Evolutionary conservation across 192 early-diverging fungal species (phyloP).

Genomic region (Linnemannia exigua): DNA sequence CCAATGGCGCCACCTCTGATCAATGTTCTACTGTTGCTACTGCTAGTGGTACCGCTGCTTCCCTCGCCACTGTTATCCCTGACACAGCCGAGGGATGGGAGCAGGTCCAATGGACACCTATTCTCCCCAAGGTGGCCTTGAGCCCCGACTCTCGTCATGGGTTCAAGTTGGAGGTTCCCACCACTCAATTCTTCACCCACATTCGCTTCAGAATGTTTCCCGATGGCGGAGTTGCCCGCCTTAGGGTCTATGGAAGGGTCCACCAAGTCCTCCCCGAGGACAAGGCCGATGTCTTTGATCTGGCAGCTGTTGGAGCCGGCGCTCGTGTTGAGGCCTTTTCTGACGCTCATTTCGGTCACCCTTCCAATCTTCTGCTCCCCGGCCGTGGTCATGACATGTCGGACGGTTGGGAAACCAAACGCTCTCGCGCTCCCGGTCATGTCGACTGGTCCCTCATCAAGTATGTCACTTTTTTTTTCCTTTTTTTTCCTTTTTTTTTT

Average conservation of each 20-base stretch:
- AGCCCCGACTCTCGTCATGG: constrained; percentile 79
- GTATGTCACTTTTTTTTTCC: constrained; percentile 6
- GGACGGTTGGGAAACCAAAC: constrained; percentile 94
- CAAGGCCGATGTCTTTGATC: constrained; percentile 66
- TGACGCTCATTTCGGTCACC: constrained; percentile 89
- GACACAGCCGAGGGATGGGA: constrained; percentile 30
- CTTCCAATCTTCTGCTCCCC: constrained; percentile 83
- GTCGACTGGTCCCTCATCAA: constrained; percentile 72
- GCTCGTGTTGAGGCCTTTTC: constrained; percentile 71
- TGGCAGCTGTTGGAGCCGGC: constrained; percentile 78
- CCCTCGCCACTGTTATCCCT: neutral
- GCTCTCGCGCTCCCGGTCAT: constrained; percentile 81
- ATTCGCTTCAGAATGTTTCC: constrained; percentile 82
- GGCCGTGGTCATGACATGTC: constrained; percentile 85
- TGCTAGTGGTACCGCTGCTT: constrained; percentile 9
- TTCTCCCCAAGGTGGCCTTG: constrained; percentile 81
- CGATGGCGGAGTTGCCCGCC: constrained; percentile 83
- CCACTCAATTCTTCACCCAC: constrained; percentile 71
- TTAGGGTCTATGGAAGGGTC: constrained; percentile 82
- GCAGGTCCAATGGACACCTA: constrained; percentile 31
- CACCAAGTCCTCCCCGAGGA: constrained; percentile 64
- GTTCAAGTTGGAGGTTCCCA: constrained; percentile 65
- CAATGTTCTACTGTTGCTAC: constrained; percentile 8
- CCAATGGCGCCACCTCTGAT: neutral
- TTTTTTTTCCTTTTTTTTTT: neutral